Percentiles rank a stretch among this genome's conserved stretches.
These are phyloP conservation scores for Lactarius vividus DNA, from an alignment of 768 basidiomycete genomes.

Conservation along the genomic window DNA sequence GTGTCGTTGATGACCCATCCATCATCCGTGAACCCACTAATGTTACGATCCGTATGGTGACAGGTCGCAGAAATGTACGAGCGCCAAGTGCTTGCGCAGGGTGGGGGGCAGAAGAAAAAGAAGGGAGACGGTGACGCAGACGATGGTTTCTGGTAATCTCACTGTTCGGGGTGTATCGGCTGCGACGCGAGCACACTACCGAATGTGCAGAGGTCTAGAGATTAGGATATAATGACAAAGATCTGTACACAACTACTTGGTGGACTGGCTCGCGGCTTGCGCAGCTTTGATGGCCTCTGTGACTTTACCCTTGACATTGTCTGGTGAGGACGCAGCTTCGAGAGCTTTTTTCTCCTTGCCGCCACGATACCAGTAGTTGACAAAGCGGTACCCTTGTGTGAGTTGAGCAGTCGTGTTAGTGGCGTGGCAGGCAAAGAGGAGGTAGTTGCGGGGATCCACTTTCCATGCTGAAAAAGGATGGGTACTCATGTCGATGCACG, in stretches of 20 bases:
- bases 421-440: constrained; percentile 89
- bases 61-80: constrained; percentile 95
- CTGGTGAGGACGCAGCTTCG: constrained; percentile 17
- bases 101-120: constrained; percentile 66
- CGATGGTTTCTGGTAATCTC: constrained; percentile 71
- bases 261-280: constrained; percentile 20
- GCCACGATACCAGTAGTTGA: constrained; percentile 89
- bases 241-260: constrained; percentile 19
- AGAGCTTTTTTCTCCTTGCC: constrained; percentile 67
- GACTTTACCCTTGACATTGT: constrained; percentile 40
- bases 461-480: constrained; percentile 67
- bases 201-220: constrained; percentile 14
- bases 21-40: constrained; percentile 12
- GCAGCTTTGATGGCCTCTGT: constrained; percentile 51
- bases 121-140: constrained; percentile 60
- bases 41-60: constrained; percentile 18
- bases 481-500: not conserved
- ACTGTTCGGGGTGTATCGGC: not conserved
- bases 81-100: constrained; percentile 79
- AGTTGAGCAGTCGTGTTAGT: constrained; percentile 89
- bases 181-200: constrained; percentile 3
- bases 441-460: constrained; percentile 94
- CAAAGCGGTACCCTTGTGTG: constrained; percentile 79
- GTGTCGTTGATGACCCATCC: constrained; percentile 28
- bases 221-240: constrained; percentile 22